A percentile compares a stretch with the other conserved stretches of the same genome.
phyloP scores from a whole-genome alignment of 2,329 filamentous ascomycete genomes.

The Paecilomyces formosus region DNA sequence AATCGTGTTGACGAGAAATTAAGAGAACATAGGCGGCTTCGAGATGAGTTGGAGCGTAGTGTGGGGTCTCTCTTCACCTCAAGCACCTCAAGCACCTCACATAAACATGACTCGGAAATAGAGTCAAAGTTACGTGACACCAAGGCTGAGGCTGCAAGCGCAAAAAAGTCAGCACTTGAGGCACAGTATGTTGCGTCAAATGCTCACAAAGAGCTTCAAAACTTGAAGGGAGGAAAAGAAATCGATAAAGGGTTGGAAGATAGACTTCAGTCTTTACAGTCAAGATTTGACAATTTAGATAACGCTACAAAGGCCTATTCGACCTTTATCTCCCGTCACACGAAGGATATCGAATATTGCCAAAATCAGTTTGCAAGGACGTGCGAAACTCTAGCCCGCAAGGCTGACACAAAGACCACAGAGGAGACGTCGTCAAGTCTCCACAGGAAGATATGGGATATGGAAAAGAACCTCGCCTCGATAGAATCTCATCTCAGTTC shows the following conservation, averaged over 20 bases:
- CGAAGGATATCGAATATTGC: background rate
- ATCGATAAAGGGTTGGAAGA: background rate
- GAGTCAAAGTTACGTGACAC: background rate
- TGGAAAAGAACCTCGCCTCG: background rate
- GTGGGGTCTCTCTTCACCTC: conserved; percentile 1
- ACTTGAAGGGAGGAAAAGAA: background rate
- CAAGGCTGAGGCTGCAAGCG: background rate
- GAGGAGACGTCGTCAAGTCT: background rate
- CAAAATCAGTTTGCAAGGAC: background rate
- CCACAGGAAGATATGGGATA: background rate
- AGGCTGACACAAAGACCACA: background rate
- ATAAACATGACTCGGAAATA: background rate
- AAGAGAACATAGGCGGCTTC: conserved; percentile 8
- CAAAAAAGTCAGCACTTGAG: background rate
- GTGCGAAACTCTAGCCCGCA: background rate
- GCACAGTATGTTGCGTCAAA: background rate
- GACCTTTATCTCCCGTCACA: background rate
- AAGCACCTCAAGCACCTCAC: background rate
- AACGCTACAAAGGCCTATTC: background rate
- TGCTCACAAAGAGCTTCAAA: background rate
- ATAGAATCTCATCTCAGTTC: background rate
- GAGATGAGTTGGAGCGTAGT: conserved; percentile 8
- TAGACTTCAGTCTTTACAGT: background rate
- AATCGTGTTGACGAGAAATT: conserved; percentile 14
- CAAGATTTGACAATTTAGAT: background rate